These are phyloP conservation scores for Ichthyophonus hoferi DNA, from an alignment of 208 protist genomes.

Conservation along the genomic window DNA sequence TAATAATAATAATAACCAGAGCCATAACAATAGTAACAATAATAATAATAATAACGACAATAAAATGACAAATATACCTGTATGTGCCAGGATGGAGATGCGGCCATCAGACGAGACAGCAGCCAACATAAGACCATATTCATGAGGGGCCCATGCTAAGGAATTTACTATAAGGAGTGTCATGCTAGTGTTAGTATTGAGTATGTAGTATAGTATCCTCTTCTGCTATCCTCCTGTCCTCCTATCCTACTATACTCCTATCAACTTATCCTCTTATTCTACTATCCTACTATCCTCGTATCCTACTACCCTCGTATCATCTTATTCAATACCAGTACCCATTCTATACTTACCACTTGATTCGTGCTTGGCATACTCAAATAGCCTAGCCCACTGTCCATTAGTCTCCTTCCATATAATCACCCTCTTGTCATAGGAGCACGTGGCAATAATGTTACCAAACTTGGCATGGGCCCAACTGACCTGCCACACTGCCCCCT, in stretches of 20 bases:
- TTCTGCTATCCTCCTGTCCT: too few species aligned
- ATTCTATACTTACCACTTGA: constrained; percentile 11
- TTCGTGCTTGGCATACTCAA: constrained; percentile 49
- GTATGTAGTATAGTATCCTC: not conserved
- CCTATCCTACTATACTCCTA: too few species aligned
- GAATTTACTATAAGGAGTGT: constrained; percentile 65
- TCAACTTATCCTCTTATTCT: too few species aligned
- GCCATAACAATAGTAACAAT: too few species aligned
- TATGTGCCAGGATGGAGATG: constrained; percentile 57
- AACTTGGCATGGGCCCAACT: constrained; percentile 95
- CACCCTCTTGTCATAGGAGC: constrained; percentile 89
- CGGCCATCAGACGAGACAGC: constrained; percentile 64
- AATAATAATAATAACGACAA: too few species aligned
- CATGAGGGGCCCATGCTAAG: constrained; percentile 65
- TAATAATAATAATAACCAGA: too few species aligned
- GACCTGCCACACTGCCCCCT: constrained; percentile 95
- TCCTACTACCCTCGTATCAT: not conserved
- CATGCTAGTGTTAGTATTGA: not conserved
- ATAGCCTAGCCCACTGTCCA: constrained; percentile 56
- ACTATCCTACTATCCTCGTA: too few species aligned
- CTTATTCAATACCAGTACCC: too few species aligned
- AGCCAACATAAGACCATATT: constrained; percentile 67
- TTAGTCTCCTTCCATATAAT: constrained; percentile 87
- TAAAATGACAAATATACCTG: too few species aligned
- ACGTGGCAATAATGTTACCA: constrained; percentile 87